A percentile compares a stretch with the other conserved stretches of the same genome.
These are phyloP conservation scores for Saturnispora halmiae DNA, from an alignment of 805 yeast species.

Conservation along the genomic window DNA sequence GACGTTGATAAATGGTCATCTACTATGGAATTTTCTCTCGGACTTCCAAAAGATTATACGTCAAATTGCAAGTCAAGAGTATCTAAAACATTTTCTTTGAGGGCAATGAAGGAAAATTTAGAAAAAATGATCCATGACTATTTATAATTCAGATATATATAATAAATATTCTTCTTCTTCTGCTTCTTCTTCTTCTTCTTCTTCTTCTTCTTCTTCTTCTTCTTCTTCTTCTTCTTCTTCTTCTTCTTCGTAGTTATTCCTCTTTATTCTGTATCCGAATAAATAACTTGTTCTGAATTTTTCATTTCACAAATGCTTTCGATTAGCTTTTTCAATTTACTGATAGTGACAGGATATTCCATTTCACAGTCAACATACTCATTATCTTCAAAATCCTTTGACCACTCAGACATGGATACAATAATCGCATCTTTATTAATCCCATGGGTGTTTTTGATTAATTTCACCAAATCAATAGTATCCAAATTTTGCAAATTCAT, in stretches of 20 bases:
- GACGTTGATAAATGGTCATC: constrained; percentile 46
- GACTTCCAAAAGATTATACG: constrained; percentile 10
- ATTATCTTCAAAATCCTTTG: constrained; percentile 51
- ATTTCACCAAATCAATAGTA: constrained; percentile 66
- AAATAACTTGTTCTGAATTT: constrained; percentile 27
- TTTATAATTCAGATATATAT: too few species aligned
- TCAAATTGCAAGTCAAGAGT: constrained; percentile 30
- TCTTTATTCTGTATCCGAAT: constrained; percentile 26
- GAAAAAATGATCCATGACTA: constrained; percentile 13
- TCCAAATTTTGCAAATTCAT: constrained; percentile 57
- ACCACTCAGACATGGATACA: constrained; percentile 63
- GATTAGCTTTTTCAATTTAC: constrained; percentile 27
- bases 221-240: too few species aligned
- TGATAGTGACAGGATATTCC: constrained; percentile 55
- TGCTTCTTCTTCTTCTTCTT: too few species aligned
- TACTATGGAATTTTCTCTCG: constrained; percentile 34
- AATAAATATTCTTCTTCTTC: too few species aligned
- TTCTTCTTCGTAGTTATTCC: not conserved
- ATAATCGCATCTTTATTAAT: constrained; percentile 72
- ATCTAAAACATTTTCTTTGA: constrained; percentile 34
- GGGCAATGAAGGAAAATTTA: constrained; percentile 32
- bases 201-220: too few species aligned
- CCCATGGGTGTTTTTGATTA: constrained; percentile 67
- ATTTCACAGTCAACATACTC: constrained; percentile 58
- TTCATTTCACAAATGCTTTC: constrained; percentile 15